phyloP scores from a whole-genome alignment of 192 early-diverging fungal genomes.

The Kickxella alabastrina region DNA sequence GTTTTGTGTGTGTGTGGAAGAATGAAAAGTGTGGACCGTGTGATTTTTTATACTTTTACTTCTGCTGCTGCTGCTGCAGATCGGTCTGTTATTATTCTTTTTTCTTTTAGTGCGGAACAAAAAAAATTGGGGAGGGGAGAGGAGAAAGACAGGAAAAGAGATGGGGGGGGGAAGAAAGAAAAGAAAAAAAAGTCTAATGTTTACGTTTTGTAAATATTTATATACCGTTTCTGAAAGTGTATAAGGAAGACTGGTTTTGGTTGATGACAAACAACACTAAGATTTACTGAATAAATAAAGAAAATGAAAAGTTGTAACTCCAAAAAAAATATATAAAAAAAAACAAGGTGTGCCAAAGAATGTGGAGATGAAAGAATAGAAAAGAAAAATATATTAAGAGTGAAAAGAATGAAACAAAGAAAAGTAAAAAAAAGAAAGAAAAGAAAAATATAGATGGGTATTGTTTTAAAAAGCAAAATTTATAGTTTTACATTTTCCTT shows the following conservation, averaged over 20 bases:
- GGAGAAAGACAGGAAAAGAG: neutral
- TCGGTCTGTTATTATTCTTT: too few species aligned
- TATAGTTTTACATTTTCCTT: too few species aligned
- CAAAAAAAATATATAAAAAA: conserved; percentile 1
- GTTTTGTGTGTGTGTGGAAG: conserved; percentile 1
- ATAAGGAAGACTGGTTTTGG: too few species aligned
- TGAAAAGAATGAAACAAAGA: neutral
- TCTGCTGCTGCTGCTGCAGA: too few species aligned
- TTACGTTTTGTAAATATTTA: too few species aligned
- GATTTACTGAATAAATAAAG: too few species aligned
- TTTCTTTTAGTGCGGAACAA: too few species aligned
- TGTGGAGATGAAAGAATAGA: neutral
- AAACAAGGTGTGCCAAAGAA: neutral
- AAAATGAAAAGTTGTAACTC: too few species aligned
- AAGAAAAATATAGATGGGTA: neutral
- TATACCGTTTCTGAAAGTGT: too few species aligned
- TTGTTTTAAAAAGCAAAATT: neutral
- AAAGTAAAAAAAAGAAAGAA: neutral
- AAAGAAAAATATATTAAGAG: neutral
- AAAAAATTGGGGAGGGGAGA: neutral
- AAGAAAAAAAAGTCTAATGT: neutral
- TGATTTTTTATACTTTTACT: too few species aligned
- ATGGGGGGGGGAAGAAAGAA: neutral
- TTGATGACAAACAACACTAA: too few species aligned
- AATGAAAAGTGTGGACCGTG: neutral